Percentiles rank a stretch among this genome's conserved stretches.
These are phyloP conservation scores for Cryptococcus maquisensis DNA, from an alignment of 1,284 basidiomycete genomes.

Conservation along the genomic window DNA sequence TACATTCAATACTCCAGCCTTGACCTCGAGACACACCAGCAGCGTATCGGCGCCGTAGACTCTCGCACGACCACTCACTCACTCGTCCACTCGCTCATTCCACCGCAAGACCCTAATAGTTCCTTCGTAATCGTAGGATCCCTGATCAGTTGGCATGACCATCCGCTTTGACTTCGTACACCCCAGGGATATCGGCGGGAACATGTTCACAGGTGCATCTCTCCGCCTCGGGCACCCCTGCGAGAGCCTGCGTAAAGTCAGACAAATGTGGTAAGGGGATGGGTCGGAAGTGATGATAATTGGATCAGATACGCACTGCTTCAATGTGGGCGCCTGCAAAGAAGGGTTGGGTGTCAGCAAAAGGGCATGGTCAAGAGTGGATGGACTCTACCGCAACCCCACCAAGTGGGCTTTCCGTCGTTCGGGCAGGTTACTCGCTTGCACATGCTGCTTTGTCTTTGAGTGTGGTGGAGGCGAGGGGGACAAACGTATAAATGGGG, in stretches of 20 bases:
- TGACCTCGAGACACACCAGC: too few species aligned
- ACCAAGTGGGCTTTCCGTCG: slow-evolving; percentile 48
- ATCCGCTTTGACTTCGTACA: slow-evolving; percentile 30
- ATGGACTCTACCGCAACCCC: slow-evolving; percentile 47
- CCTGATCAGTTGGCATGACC: background rate
- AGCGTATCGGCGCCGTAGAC: too few species aligned
- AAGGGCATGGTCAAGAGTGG: background rate
- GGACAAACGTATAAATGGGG: too few species aligned
- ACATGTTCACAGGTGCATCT: slow-evolving; percentile 43
- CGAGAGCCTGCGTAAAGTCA: slow-evolving; percentile 26
- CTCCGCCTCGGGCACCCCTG: slow-evolving; percentile 30
- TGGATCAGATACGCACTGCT: too few species aligned
- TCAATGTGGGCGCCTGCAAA: slow-evolving; percentile 43
- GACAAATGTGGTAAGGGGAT: background rate
- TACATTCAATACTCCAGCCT: too few species aligned
- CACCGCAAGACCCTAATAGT: background rate
- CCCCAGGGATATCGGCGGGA: slow-evolving; percentile 31
- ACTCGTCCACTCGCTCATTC: background rate
- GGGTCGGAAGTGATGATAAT: too few species aligned
- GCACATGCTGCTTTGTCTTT: slow-evolving; percentile 31
- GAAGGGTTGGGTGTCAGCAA: background rate
- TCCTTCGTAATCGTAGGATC: too few species aligned
- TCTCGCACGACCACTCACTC: background rate
- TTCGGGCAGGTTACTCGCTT: slow-evolving; percentile 45
- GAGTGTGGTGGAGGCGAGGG: too few species aligned